These are phyloP conservation scores for Acacia confusa DNA, from an alignment of 306 rosid species.

Conservation along the genomic window DNA sequence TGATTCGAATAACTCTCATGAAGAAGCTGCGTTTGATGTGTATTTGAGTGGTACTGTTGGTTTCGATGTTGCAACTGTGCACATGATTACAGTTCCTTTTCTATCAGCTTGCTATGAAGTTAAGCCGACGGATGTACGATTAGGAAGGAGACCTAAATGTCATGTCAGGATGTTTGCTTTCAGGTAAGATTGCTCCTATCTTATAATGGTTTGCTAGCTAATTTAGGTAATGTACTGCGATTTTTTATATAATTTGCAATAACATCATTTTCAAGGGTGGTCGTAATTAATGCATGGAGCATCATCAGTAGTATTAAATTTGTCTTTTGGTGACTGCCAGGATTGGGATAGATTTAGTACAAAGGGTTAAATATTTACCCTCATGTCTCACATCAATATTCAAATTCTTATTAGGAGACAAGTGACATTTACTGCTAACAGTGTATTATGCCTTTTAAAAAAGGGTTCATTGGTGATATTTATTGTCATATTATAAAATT, in stretches of 20 bases:
- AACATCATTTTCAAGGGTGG: neutral
- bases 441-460: too few relatives aligned
- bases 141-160: conserved; percentile 41
- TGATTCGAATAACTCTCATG: conserved; percentile 20
- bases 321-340: neutral
- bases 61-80: conserved; percentile 26
- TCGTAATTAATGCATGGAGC: neutral
- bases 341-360: too few relatives aligned
- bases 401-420: too few relatives aligned
- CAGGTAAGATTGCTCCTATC: conserved; percentile 21
- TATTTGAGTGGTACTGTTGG: conserved; percentile 35
- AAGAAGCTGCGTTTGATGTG: conserved; percentile 39
- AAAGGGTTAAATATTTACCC: too few relatives aligned
- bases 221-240: neutral
- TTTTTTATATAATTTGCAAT: neutral
- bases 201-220: neutral
- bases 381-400: too few relatives aligned
- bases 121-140: conserved; percentile 39
- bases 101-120: conserved; percentile 25
- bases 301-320: neutral
- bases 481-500: too few relatives aligned
- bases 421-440: too few relatives aligned
- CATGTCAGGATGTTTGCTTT: conserved; percentile 30
- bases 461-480: neutral
- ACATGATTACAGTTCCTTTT: conserved; percentile 33